Evolutionary conservation across 108 stramenopile genomes (phyloP).

Genomic region (Nitzschia sp.): DNA sequence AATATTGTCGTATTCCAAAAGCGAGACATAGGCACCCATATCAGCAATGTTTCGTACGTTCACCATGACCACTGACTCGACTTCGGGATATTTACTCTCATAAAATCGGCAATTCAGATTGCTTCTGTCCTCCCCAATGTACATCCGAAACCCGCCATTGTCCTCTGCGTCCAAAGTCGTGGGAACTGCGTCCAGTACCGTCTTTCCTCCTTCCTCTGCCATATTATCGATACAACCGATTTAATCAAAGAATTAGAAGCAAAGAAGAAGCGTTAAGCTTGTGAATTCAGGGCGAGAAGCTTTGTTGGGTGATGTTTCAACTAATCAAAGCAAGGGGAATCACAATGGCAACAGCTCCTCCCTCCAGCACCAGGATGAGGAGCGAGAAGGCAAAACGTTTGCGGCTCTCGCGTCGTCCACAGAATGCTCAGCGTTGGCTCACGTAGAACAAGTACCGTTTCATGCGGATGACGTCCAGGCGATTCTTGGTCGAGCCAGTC

Average conservation of each 20-base stretch:
- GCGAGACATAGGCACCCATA: conserved; percentile 99
- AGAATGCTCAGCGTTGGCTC: too few relatives aligned
- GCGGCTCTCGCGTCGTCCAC: too few relatives aligned
- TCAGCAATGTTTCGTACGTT: conserved; percentile 98
- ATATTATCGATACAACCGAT: conserved; percentile 23
- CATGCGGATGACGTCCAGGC: too few relatives aligned
- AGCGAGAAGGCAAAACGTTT: too few relatives aligned
- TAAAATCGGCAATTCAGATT: conserved; percentile 98
- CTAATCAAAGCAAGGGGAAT: too few relatives aligned
- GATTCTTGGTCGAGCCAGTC: too few relatives aligned
- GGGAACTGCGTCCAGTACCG: conserved; percentile 32
- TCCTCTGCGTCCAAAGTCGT: conserved; percentile 41
- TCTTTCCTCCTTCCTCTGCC: conserved; percentile 34
- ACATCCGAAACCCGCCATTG: conserved; percentile 76
- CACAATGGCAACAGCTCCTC: too few relatives aligned
- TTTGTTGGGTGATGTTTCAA: too few relatives aligned
- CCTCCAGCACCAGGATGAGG: too few relatives aligned
- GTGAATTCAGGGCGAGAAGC: neutral
- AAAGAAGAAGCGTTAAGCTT: neutral
- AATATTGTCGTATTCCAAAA: conserved; percentile 99
- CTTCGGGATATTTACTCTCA: conserved; percentile 95
- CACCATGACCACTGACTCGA: conserved; percentile 96
- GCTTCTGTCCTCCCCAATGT: conserved; percentile 76
- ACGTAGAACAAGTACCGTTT: too few relatives aligned
- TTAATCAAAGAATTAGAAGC: conserved; percentile 9